Percentiles rank a stretch among this genome's conserved stretches.
phyloP scores from a whole-genome alignment of 108 stramenopile genomes.

The Chaetoceros tenuissimus region DNA sequence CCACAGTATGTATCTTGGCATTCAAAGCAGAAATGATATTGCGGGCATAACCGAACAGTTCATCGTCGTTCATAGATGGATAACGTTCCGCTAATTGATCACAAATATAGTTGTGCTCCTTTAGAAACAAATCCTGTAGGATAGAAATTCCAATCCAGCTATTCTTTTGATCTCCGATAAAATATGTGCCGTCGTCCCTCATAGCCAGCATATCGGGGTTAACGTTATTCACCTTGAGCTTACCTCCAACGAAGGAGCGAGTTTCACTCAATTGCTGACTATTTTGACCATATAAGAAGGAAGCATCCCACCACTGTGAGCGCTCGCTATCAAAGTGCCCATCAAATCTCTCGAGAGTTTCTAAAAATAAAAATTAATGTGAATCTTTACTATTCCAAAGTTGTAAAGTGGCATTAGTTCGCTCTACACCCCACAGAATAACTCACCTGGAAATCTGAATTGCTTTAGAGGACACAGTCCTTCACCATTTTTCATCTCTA shows the following conservation, averaged over 20 bases:
- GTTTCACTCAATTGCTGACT: neutral
- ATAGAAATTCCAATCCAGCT: conserved; percentile 6
- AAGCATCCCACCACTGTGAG: conserved; percentile 4
- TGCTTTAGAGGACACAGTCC: no score
- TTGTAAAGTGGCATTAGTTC: no score
- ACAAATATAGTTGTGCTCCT: conserved; percentile 9
- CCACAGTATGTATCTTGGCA: conserved; percentile 13
- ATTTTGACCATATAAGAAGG: conserved; percentile 6
- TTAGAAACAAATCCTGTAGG: conserved; percentile 9
- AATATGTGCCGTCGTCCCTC: conserved; percentile 1
- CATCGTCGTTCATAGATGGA: neutral
- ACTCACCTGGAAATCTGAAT: no score
- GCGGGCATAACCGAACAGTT: neutral
- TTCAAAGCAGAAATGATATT: conserved; percentile 1
- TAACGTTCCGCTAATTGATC: neutral
- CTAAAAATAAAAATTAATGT: neutral
- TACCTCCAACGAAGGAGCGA: conserved; percentile 3
- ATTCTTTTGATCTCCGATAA: conserved; percentile 10
- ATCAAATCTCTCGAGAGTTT: neutral
- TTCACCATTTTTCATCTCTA: no score
- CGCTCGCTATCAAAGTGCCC: conserved; percentile 1
- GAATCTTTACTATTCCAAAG: no score
- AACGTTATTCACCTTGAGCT: neutral
- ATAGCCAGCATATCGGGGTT: neutral
- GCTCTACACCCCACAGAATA: no score